phyloP scores from a whole-genome alignment of 2,329 filamentous ascomycete genomes.

The Orbilia blumenaviensis region DNA sequence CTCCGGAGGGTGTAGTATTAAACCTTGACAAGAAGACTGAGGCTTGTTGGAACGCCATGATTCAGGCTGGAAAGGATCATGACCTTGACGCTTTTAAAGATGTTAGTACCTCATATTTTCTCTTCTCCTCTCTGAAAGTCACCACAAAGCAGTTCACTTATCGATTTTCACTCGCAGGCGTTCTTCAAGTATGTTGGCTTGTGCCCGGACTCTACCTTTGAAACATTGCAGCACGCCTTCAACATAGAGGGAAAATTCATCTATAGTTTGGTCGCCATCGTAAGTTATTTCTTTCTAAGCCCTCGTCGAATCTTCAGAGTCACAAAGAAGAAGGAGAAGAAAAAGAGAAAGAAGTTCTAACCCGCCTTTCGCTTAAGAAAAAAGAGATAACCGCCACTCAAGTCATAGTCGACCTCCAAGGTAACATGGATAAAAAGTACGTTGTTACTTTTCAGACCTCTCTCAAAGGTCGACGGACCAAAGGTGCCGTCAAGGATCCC shows the following conservation, averaged over 20 bases:
- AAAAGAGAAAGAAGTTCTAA: too few species aligned
- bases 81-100: conserved; percentile 73
- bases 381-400: conserved; percentile 67
- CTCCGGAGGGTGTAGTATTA: conserved; percentile 52
- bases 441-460: conserved; percentile 71
- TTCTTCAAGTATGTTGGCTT: conserved; percentile 70
- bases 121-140: too few species aligned
- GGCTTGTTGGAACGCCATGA: conserved; percentile 69
- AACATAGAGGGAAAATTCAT: conserved; percentile 65
- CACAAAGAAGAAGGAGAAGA: too few species aligned
- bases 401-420: conserved; percentile 77
- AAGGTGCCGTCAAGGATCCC: conserved; percentile 64
- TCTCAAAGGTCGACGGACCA: conserved; percentile 66
- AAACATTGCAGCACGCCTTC: conserved; percentile 70
- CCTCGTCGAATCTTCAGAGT: neutral
- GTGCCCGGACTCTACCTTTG: conserved; percentile 68
- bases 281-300: neutral
- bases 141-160: neutral
- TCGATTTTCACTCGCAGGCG: conserved; percentile 54
- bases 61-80: conserved; percentile 65
- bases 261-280: conserved; percentile 71
- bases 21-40: conserved; percentile 60
- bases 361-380: conserved; percentile 62
- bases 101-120: conserved; percentile 60
- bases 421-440: conserved; percentile 72